Evolutionary conservation across 768 basidiomycete species (phyloP).

Genomic region (Rubroboletus pulcherrimus): DNA sequence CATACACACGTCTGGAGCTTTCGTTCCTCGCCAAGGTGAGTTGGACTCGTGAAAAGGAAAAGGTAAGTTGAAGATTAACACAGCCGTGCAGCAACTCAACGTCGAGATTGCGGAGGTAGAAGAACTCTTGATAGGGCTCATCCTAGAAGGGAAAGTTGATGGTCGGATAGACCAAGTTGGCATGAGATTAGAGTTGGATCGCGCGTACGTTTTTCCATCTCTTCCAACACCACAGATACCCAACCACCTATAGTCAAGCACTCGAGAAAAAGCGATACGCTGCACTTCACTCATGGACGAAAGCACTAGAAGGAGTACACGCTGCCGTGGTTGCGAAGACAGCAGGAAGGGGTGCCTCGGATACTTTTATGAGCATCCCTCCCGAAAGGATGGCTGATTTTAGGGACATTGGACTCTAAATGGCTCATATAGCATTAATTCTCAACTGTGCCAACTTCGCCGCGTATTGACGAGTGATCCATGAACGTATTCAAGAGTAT

Average conservation of each 20-base stretch:
- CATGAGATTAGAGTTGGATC: conserved; percentile 86
- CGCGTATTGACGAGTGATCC: neutral
- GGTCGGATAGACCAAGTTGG: conserved; percentile 96
- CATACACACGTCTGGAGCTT: conserved; percentile 92
- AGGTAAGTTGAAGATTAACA: neutral
- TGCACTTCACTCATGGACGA: conserved; percentile 79
- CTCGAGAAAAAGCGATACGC: conserved; percentile 83
- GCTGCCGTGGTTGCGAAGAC: conserved; percentile 73
- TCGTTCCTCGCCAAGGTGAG: conserved; percentile 87
- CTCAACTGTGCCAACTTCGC: neutral
- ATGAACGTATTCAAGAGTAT: neutral
- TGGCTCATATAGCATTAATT: conserved; percentile 7
- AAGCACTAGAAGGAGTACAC: conserved; percentile 75
- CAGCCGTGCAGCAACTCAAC: conserved; percentile 75
- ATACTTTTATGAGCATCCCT: conserved; percentile 34
- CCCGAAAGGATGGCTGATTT: conserved; percentile 32
- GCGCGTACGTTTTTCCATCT: conserved; percentile 49
- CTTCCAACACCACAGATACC: neutral
- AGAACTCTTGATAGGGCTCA: conserved; percentile 87
- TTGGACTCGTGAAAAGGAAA: neutral
- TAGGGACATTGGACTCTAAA: conserved; percentile 27
- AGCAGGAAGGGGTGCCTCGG: conserved; percentile 32
- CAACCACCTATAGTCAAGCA: conserved; percentile 59
- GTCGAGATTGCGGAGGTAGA: conserved; percentile 91
- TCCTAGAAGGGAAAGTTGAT: conserved; percentile 95